Conservation (phyloP, 2,329 filamentous ascomycete species). For the Diaporthe velutina region DNA sequence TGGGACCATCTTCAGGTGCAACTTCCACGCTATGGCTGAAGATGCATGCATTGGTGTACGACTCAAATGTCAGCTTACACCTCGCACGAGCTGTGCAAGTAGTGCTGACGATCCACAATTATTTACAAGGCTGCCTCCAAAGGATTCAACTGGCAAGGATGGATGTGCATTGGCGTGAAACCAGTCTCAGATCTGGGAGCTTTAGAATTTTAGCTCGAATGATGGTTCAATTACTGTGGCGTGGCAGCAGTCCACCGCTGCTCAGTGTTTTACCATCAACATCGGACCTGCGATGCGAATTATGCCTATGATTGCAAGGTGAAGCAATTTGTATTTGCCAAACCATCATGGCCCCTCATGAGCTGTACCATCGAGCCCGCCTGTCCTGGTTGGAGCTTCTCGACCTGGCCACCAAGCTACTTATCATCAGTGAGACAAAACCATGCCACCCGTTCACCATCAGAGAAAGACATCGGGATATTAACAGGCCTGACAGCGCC, state of each 20-base stretch:
- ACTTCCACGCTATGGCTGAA: not conserved
- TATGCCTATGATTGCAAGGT: not conserved
- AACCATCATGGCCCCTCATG: not conserved
- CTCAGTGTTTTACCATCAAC: not conserved
- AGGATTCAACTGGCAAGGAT: not conserved
- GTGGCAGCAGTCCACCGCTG: no score
- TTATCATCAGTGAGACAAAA: not conserved
- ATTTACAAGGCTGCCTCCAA: conserved; percentile 8
- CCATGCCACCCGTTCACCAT: not conserved
- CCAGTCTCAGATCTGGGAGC: not conserved
- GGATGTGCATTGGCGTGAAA: not conserved
- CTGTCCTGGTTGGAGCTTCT: not conserved
- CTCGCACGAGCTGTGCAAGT: not conserved
- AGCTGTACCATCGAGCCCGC: conserved; percentile 3
- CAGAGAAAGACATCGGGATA: no score
- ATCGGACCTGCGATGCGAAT: not conserved
- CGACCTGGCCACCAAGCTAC: not conserved
- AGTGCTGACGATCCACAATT: conserved; percentile 25
- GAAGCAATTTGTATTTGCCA: not conserved
- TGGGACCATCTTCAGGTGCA: not conserved
- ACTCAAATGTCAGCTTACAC: conserved; percentile 8
- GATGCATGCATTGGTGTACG: not conserved
- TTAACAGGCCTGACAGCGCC: not conserved
- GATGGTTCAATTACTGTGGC: not conserved
- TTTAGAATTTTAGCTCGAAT: not conserved